Percentiles rank a stretch among this genome's conserved stretches.
Evolutionary conservation across 768 basidiomycete genomes (phyloP).

Genomic region (Tylopilus plumbeoviolaceoides): DNA sequence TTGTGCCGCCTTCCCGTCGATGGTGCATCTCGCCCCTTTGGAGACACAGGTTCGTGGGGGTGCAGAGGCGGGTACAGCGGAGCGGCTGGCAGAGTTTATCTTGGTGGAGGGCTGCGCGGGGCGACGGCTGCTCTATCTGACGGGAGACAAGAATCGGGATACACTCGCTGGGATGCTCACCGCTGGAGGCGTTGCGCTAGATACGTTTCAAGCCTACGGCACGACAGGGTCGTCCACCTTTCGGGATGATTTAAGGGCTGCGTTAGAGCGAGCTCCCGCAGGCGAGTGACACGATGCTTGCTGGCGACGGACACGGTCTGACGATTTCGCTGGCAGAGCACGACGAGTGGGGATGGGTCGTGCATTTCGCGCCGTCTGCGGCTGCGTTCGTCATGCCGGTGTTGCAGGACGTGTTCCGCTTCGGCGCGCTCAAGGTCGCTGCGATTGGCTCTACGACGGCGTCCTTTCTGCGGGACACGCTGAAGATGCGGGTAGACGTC

Average conservation of each 20-base stretch:
- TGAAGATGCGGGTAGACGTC: constrained; percentile 40
- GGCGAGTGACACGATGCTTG: constrained; percentile 14
- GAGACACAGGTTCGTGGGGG: constrained; percentile 39
- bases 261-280: constrained; percentile 24
- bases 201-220: constrained; percentile 62
- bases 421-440: constrained; percentile 38
- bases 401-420: constrained; percentile 41
- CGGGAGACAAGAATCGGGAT: constrained; percentile 84
- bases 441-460: constrained; percentile 70
- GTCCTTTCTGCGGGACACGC: constrained; percentile 42
- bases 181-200: constrained; percentile 35
- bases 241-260: constrained; percentile 37
- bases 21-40: constrained; percentile 31
- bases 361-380: constrained; percentile 73
- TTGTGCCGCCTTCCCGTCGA: constrained; percentile 33
- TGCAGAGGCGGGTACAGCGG: constrained; percentile 57
- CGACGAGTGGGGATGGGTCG: constrained; percentile 47
- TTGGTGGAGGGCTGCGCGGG: constrained; percentile 29
- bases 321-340: no score
- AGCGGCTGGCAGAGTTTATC: constrained; percentile 63
- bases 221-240: constrained; percentile 58
- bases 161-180: constrained; percentile 35
- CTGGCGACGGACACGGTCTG: neutral
- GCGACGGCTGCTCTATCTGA: constrained; percentile 60
- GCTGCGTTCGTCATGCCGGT: constrained; percentile 54